Evolutionary conservation across 176 grass and related monocot genomes (phyloP).

Genomic region (Calamus simplicifolius): DNA sequence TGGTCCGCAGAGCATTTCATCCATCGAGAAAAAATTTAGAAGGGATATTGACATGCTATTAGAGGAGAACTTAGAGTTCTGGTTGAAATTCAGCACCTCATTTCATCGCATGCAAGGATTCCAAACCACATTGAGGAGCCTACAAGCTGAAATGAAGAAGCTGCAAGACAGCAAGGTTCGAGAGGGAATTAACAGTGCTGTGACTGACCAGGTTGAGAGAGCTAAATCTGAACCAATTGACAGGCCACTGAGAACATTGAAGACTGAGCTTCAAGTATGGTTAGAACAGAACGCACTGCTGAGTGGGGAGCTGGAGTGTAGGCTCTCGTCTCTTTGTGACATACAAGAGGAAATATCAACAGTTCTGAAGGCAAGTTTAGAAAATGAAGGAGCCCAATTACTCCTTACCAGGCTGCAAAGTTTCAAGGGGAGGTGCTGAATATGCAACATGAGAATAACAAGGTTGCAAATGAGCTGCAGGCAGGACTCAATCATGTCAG

Average conservation of each 20-base stretch:
- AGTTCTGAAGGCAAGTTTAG: slow-evolving; percentile 24
- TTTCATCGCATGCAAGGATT: slow-evolving; percentile 71
- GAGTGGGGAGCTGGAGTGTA: slow-evolving; percentile 51
- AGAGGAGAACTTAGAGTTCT: slow-evolving; percentile 90
- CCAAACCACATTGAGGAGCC: slow-evolving; percentile 30
- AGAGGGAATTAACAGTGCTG: background rate
- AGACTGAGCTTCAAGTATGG: slow-evolving; percentile 92
- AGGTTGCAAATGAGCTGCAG: slow-evolving; percentile 64
- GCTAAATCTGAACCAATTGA: slow-evolving; percentile 10
- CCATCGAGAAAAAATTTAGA: slow-evolving; percentile 59
- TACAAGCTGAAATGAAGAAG: slow-evolving; percentile 31
- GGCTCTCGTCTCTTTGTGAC: slow-evolving; percentile 52
- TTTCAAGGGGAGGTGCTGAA: slow-evolving; percentile 85
- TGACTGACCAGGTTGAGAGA: background rate
- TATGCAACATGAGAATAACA: slow-evolving; percentile 91
- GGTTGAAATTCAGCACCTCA: slow-evolving; percentile 84
- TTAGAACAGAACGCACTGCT: slow-evolving; percentile 68
- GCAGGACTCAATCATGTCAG: slow-evolving; percentile 62
- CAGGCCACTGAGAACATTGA: slow-evolving; percentile 55
- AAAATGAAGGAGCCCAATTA: slow-evolving; percentile 27
- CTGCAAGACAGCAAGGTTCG: slow-evolving; percentile 8
- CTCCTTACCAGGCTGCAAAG: slow-evolving; percentile 69
- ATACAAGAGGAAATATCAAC: slow-evolving; percentile 70
- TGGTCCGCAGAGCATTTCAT: slow-evolving; percentile 22
- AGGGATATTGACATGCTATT: slow-evolving; percentile 62